Evolutionary conservation across 1,284 basidiomycete genomes (phyloP).

Genomic region (Pulveroboletus sp.): DNA sequence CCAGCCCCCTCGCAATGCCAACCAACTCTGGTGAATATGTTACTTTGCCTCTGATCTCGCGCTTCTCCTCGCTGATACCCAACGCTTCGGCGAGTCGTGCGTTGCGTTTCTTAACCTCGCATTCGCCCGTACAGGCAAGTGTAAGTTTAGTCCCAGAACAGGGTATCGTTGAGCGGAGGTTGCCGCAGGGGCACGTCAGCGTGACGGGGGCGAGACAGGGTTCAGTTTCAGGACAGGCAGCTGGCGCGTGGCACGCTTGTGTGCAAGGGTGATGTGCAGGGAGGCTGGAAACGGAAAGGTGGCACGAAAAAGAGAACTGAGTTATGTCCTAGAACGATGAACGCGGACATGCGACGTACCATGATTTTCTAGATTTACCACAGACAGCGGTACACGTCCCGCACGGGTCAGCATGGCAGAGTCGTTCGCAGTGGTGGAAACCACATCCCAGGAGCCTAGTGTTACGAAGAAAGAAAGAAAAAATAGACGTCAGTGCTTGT

Average conservation of each 20-base stretch:
- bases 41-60: constrained; percentile 40
- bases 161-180: constrained; percentile 67
- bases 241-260: constrained; percentile 80
- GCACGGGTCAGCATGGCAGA: constrained; percentile 81
- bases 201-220: constrained; percentile 70
- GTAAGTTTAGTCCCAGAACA: constrained; percentile 56
- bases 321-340: neutral
- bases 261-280: constrained; percentile 72
- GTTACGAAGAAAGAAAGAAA: neutral
- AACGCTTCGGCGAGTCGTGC: constrained; percentile 84
- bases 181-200: constrained; percentile 78
- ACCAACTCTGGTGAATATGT: constrained; percentile 66
- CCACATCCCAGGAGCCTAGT: constrained; percentile 72
- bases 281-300: constrained; percentile 39
- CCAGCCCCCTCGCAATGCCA: constrained; percentile 48
- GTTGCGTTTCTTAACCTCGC: constrained; percentile 81
- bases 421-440: constrained; percentile 79
- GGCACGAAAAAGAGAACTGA: neutral
- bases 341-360: constrained; percentile 46
- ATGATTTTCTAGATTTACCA: constrained; percentile 81
- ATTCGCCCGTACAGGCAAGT: constrained; percentile 82
- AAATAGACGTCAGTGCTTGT: neutral
- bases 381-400: constrained; percentile 76
- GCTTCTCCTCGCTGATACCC: constrained; percentile 64
- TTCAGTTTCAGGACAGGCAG: constrained; percentile 75